A percentile compares a stretch with the other conserved stretches of the same genome.
These are phyloP conservation scores for Boletellus deceptivus DNA, from an alignment of 1,284 basidiomycete species.

Conservation along the genomic window DNA sequence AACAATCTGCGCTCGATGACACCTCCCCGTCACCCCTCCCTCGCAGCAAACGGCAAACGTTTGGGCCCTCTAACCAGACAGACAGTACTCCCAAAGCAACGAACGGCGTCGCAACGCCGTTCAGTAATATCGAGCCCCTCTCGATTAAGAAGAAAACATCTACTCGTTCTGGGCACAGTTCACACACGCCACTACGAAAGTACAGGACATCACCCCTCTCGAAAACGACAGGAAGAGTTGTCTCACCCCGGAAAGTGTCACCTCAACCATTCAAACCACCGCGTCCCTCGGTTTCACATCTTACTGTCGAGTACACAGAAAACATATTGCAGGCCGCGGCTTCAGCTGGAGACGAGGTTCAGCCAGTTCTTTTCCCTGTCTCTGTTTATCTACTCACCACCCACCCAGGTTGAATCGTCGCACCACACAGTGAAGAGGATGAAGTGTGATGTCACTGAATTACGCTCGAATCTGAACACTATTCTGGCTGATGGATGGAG, in stretches of 20 bases:
- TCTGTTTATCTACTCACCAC: constrained; percentile 3
- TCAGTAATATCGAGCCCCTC: constrained; percentile 57
- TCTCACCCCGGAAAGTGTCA: constrained; percentile 54
- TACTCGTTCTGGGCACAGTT: constrained; percentile 38
- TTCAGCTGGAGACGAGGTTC: constrained; percentile 68
- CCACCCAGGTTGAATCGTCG: constrained; percentile 59
- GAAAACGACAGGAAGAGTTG: constrained; percentile 41
- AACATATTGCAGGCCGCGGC: constrained; percentile 48
- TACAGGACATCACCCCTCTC: constrained; percentile 50
- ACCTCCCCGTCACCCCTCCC: constrained; percentile 50
- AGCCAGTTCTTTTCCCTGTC: neutral
- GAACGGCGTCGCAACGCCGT: constrained; percentile 21
- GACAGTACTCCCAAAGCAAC: constrained; percentile 48
- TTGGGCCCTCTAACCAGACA: constrained; percentile 48
- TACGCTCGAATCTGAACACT: constrained; percentile 29
- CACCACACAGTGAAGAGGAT: constrained; percentile 68
- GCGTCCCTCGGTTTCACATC: constrained; percentile 19
- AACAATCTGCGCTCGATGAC: constrained; percentile 27
- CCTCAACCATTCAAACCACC: constrained; percentile 42
- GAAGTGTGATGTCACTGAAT: constrained; percentile 54
- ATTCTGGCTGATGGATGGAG: constrained; percentile 38
- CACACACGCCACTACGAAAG: constrained; percentile 45
- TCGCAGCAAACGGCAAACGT: constrained; percentile 65
- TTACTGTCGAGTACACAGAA: constrained; percentile 38
- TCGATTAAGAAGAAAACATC: constrained; percentile 80